Evolutionary conservation across 2,329 filamentous ascomycete species (phyloP).

Genomic region (Rhynchosporium graminicola): DNA sequence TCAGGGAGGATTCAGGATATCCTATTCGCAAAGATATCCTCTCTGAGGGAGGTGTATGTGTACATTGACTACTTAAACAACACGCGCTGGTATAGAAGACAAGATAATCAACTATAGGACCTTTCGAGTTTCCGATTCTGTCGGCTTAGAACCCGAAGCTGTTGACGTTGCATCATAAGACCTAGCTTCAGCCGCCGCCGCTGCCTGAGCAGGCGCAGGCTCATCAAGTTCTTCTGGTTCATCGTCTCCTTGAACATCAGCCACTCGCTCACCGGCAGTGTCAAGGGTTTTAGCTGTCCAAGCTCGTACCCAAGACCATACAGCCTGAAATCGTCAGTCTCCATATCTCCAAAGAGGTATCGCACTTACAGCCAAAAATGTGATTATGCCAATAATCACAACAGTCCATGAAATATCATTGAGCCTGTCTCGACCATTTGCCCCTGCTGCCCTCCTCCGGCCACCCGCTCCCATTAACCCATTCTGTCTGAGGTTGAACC

Average conservation of each 20-base stretch:
- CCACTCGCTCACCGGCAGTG: slow-evolving; percentile 74
- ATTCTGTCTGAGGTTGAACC: slow-evolving; percentile 70
- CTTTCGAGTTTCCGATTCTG: slow-evolving; percentile 26
- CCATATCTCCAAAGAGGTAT: background rate
- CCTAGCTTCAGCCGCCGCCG: slow-evolving; percentile 8
- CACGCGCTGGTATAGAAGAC: background rate
- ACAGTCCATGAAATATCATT: slow-evolving; percentile 79
- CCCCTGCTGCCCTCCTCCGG: slow-evolving; percentile 54
- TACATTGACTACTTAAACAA: background rate
- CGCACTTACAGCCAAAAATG: slow-evolving; percentile 72
- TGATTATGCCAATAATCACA: slow-evolving; percentile 76
- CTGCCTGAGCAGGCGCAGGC: slow-evolving; percentile 18
- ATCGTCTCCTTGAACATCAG: slow-evolving; percentile 72
- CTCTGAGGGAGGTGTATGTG: background rate
- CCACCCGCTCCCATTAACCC: slow-evolving; percentile 55
- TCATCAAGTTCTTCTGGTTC: slow-evolving; percentile 49
- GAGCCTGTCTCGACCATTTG: slow-evolving; percentile 73
- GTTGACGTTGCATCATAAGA: slow-evolving; percentile 1
- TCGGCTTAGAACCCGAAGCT: background rate
- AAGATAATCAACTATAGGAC: slow-evolving; percentile 18
- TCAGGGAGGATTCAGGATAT: background rate
- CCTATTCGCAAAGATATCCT: background rate
- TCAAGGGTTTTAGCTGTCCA: slow-evolving; percentile 74
- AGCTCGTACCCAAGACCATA: slow-evolving; percentile 78
- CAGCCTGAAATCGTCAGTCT: slow-evolving; percentile 52